Evolutionary conservation across 768 basidiomycete genomes (phyloP), one percentile per base, ranked within the genome.

Genomic region (Neoboletus magnificus): DNA sequence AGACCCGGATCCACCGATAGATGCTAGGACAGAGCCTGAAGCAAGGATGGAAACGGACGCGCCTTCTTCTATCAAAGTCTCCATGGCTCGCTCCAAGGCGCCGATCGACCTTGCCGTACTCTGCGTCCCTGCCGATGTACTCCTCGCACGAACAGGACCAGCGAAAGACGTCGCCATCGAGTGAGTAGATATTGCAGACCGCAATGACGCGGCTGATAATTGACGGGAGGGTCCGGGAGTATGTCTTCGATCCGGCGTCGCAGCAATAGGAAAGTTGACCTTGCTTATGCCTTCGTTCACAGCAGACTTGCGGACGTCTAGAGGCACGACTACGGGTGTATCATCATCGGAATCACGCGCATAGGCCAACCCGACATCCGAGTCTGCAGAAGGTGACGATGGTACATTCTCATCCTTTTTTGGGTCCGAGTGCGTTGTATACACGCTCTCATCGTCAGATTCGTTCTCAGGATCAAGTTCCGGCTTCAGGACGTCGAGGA

Each of bases 401-500:
- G 61, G 63, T 18, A 25, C 35, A 27, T 35, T 52, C 9, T 51
- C 60, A 3, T 57, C 57, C 42, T 32, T 73, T 57, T 46, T 63
- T n/a, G 46, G 41, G 51, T 70, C 70, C 12, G 68, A 63, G 52
- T 66, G 64, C 5, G 62, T 68, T 50, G 71, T 72, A 41, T 73
- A 73, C 42, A 71, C 65, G 36, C 71, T 73, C 37, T 67, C 72
- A 3, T 74, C 64, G 30, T 73, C 73, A 30, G 71, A 68, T 27
- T 66, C 71, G 20, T 66, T 53, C 3, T 47, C 68, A 25, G 40
- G 33, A 49, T 66, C 64, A 16, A 64, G 42, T 47, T 60, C 62
- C 25, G 59, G 50, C 29, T 78, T 80, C 63, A 79, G 75, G 60
- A 80, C 80, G 53, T 85, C 83, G 58, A 86, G 79, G 66, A 87